Conservation (phyloP, 2,329 filamentous ascomycete genomes). For the Zymoseptoria ardabiliae region DNA sequence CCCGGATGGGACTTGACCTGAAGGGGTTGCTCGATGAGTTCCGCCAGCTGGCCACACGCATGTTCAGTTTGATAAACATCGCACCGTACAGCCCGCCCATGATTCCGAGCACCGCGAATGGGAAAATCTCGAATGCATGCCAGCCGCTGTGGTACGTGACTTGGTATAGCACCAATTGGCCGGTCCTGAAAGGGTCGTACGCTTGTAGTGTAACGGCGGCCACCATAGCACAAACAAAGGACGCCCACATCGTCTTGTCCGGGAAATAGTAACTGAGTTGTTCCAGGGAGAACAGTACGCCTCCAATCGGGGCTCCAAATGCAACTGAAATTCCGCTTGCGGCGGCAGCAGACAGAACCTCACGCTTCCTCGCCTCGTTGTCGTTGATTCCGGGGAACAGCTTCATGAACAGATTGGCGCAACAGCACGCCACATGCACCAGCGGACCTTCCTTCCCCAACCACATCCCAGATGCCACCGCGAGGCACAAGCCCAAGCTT, state of each 20-base stretch:
- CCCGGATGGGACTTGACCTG: slow-evolving; percentile 61
- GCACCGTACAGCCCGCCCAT: slow-evolving; percentile 90
- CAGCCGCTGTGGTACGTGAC: slow-evolving; percentile 86
- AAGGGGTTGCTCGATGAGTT: slow-evolving; percentile 56
- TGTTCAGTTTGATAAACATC: slow-evolving; percentile 90
- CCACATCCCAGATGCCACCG: slow-evolving; percentile 93
- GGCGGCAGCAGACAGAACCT: slow-evolving; percentile 85
- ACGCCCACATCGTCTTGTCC: slow-evolving; percentile 99
- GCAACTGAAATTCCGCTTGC: slow-evolving; percentile 89
- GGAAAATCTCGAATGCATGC: slow-evolving; percentile 90
- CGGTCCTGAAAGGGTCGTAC: slow-evolving; percentile 88
- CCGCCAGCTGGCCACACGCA: slow-evolving; percentile 76
- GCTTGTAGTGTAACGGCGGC: slow-evolving; percentile 88
- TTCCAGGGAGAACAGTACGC: slow-evolving; percentile 93
- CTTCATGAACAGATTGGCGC: slow-evolving; percentile 89
- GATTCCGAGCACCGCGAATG: slow-evolving; percentile 79
- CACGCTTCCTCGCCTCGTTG: slow-evolving; percentile 92
- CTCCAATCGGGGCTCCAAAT: slow-evolving; percentile 88
- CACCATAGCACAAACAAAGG: slow-evolving; percentile 98
- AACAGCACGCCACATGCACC: slow-evolving; percentile 95
- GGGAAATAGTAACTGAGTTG: slow-evolving; percentile 97
- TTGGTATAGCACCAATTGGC: slow-evolving; percentile 92
- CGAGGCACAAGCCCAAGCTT: slow-evolving; percentile 79
- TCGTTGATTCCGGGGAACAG: slow-evolving; percentile 70
- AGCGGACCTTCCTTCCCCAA: slow-evolving; percentile 91